Conservation (phyloP, 768 basidiomycete genomes). For the Boletus pseudo-olivaceus region DNA sequence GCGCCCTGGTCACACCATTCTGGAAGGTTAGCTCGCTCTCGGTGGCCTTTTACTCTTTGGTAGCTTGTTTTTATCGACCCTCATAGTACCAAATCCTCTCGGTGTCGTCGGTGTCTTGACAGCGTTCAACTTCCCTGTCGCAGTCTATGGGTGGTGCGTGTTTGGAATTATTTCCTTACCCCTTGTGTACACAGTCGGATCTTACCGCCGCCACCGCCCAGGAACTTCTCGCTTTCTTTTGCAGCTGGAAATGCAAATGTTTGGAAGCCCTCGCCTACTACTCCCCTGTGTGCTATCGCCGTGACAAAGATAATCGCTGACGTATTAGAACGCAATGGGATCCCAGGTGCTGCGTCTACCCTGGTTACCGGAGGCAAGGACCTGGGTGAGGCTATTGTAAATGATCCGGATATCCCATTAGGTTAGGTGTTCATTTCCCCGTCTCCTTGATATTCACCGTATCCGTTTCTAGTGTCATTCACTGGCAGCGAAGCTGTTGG, state of each 20-base stretch:
- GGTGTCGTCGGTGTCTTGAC: conserved; percentile 73
- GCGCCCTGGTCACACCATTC: conserved; percentile 84
- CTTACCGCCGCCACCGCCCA: conserved; percentile 29
- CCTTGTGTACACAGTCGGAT: conserved; percentile 4
- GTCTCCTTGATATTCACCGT: conserved; percentile 1
- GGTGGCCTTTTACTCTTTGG: neutral
- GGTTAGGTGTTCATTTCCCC: conserved; percentile 41
- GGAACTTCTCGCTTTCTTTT: conserved; percentile 88
- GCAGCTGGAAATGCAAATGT: conserved; percentile 90
- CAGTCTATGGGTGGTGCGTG: conserved; percentile 83
- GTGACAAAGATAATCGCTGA: conserved; percentile 78
- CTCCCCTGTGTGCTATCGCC: conserved; percentile 88
- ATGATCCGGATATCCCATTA: conserved; percentile 71
- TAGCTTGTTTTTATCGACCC: conserved; percentile 2
- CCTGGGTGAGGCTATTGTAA: conserved; percentile 74
- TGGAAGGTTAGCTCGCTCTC: conserved; percentile 58
- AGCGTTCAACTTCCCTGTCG: conserved; percentile 96
- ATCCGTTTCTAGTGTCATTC: conserved; percentile 68
- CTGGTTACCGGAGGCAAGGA: conserved; percentile 83
- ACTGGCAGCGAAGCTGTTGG: conserved; percentile 92
- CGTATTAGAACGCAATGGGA: conserved; percentile 77
- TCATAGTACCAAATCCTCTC: conserved; percentile 84
- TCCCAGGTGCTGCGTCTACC: conserved; percentile 81
- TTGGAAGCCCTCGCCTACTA: conserved; percentile 93
- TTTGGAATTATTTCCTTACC: neutral